A percentile compares a stretch with the other conserved stretches of the same genome.
Conservation (phyloP, 331 rosid genomes). For the Erythrophleum ivorense region DNA sequence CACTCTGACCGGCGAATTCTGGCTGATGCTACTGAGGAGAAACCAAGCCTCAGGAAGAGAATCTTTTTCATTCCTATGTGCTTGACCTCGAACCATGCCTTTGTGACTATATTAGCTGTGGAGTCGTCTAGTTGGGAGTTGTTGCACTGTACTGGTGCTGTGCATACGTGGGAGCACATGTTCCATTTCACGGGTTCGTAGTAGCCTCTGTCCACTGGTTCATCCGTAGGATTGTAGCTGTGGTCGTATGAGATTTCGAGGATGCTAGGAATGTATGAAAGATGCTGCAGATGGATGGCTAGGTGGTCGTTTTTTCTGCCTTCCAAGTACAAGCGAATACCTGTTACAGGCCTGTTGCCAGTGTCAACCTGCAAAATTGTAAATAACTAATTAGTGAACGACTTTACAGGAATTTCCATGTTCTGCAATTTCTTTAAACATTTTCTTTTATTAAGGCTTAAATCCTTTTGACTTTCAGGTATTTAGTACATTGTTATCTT, state of each 20-base stretch:
- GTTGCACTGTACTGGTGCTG: conserved; percentile 61
- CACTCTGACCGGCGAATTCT: conserved; percentile 64
- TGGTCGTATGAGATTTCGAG: conserved; percentile 54
- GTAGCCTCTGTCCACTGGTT: conserved; percentile 55
- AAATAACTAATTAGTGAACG: not conserved
- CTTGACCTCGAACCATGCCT: conserved; percentile 78
- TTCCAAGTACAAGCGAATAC: conserved; percentile 68
- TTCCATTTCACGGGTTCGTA: conserved; percentile 68
- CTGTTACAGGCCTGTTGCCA: conserved; percentile 66
- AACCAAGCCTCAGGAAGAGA: conserved; percentile 68
- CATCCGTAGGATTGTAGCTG: conserved; percentile 43
- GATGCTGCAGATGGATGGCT: conserved; percentile 77
- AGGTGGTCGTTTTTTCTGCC: conserved; percentile 63
- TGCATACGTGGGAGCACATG: conserved; percentile 68
- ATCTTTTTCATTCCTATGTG: conserved; percentile 58
- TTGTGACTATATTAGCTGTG: conserved; percentile 57
- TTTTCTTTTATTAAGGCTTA: too few relatives aligned
- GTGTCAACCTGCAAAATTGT: conserved; percentile 56
- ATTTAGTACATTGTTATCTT: too few relatives aligned
- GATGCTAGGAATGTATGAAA: conserved; percentile 53
- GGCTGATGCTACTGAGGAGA: conserved; percentile 60
- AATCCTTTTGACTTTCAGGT: too few relatives aligned
- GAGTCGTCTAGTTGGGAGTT: conserved; percentile 49
- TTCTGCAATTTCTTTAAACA: too few relatives aligned
- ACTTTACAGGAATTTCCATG: too few relatives aligned